These are phyloP conservation scores for Apiospora marii DNA, from an alignment of 2,329 filamentous ascomycete genomes.

Conservation along the genomic window DNA sequence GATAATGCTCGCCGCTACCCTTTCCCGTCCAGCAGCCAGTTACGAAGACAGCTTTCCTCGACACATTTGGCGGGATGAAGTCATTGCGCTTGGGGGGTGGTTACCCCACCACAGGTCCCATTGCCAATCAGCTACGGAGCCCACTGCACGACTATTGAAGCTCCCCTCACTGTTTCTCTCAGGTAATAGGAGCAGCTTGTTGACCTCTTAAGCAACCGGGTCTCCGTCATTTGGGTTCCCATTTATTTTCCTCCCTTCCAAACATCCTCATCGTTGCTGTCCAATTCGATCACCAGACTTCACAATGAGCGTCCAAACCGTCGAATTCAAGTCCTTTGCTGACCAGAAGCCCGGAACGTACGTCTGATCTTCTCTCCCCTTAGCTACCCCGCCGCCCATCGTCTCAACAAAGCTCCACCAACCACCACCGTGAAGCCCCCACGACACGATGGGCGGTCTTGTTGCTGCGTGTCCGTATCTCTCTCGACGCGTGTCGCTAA, in stretches of 20 bases:
- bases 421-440: neutral
- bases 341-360: conserved; percentile 99
- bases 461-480: conserved; percentile 22
- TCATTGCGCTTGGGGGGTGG: conserved; percentile 15
- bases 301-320: conserved; percentile 77
- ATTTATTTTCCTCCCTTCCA: neutral
- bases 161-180: conserved; percentile 20
- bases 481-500: conserved; percentile 24
- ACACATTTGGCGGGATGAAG: conserved; percentile 25
- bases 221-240: conserved; percentile 3
- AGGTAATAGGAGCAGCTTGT: conserved; percentile 17
- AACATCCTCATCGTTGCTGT: neutral
- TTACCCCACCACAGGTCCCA: conserved; percentile 15
- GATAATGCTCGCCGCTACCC: conserved; percentile 7
- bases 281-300: neutral
- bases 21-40: neutral
- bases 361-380: conserved; percentile 55
- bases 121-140: conserved; percentile 19
- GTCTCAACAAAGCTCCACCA: conserved; percentile 25
- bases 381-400: conserved; percentile 45
- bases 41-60: neutral
- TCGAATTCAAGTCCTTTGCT: conserved; percentile 83
- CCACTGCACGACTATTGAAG: conserved; percentile 21
- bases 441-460: neutral
- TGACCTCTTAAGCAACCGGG: conserved; percentile 16